A percentile compares a stretch with the other conserved stretches of the same genome.
Evolutionary conservation across 202 grass and related monocot genomes (phyloP).

Genomic region (Schoenoplectus triqueter): DNA sequence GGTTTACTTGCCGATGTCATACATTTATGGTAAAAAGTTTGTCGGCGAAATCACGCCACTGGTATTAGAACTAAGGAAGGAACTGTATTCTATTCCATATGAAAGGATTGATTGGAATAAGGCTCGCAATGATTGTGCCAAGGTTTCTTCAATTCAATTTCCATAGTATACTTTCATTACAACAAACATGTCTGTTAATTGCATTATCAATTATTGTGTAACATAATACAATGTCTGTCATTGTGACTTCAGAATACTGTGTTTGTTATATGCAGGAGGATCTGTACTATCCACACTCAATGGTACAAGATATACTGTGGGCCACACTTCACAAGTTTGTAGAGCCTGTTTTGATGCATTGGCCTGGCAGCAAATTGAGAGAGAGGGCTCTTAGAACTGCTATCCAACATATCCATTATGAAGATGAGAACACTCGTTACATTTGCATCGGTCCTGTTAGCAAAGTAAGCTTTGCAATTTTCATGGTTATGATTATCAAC

Average conservation of each 20-base stretch:
- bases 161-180: not conserved
- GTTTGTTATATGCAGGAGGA: conserved; percentile 66
- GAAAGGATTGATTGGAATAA: conserved; percentile 73
- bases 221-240: not conserved
- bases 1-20: conserved; percentile 95
- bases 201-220: not conserved
- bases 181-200: not conserved
- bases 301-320: conserved; percentile 91
- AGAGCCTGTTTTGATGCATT: conserved; percentile 76
- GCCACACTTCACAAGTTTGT: conserved; percentile 86
- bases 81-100: conserved; percentile 66
- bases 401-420: conserved; percentile 94
- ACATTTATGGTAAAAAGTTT: conserved; percentile 90
- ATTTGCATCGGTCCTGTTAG: conserved; percentile 91
- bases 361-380: conserved; percentile 81
- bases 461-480: conserved; percentile 61
- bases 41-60: conserved; percentile 62
- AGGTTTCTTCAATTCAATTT: conserved; percentile 54
- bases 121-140: conserved; percentile 81
- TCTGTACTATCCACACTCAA: conserved; percentile 83
- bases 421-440: conserved; percentile 91
- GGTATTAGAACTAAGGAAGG: conserved; percentile 70
- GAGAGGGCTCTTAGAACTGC: conserved; percentile 62
- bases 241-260: conserved; percentile 30
- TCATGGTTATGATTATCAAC: not conserved